Percentiles rank a stretch among this genome's conserved stretches.
Evolutionary conservation across 1,284 basidiomycete genomes (phyloP).

Genomic region (Meira miltonrushii): DNA sequence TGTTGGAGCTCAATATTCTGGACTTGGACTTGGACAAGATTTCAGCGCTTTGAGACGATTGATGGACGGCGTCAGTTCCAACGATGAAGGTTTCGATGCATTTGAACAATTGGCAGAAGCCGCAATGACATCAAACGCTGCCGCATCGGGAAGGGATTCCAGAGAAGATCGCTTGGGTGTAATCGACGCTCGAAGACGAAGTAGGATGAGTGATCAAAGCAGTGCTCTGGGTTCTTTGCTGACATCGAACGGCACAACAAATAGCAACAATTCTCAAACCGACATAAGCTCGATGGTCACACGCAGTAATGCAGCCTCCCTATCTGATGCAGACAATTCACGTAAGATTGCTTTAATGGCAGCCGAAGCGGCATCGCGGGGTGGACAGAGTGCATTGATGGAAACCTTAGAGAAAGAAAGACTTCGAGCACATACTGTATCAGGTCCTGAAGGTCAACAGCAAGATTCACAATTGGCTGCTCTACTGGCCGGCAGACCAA

Average conservation of each 20-base stretch:
- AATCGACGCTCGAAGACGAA: background rate
- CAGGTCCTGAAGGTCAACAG: background rate
- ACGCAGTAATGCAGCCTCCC: conserved; percentile 1
- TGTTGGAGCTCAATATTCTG: conserved; percentile 25
- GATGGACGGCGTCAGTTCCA: conserved; percentile 21
- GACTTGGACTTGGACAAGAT: conserved; percentile 28
- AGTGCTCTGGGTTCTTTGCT: background rate
- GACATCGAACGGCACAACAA: background rate
- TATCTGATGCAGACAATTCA: background rate
- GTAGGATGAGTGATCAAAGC: conserved; percentile 3
- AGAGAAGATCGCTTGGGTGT: background rate
- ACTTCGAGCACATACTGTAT: conserved; percentile 6
- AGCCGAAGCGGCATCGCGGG: too few species aligned
- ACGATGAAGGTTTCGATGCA: conserved; percentile 26
- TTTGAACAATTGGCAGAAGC: conserved; percentile 44
- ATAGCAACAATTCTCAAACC: background rate
- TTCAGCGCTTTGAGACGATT: conserved; percentile 31
- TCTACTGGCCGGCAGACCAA: background rate
- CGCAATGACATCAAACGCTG: conserved; percentile 19
- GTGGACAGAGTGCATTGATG: background rate
- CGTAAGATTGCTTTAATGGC: background rate
- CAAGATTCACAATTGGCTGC: background rate
- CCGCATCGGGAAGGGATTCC: background rate
- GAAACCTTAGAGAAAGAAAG: background rate
- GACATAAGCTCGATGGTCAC: background rate